phyloP scores from a whole-genome alignment of 768 basidiomycete genomes.

The Tulasnella sp. region DNA sequence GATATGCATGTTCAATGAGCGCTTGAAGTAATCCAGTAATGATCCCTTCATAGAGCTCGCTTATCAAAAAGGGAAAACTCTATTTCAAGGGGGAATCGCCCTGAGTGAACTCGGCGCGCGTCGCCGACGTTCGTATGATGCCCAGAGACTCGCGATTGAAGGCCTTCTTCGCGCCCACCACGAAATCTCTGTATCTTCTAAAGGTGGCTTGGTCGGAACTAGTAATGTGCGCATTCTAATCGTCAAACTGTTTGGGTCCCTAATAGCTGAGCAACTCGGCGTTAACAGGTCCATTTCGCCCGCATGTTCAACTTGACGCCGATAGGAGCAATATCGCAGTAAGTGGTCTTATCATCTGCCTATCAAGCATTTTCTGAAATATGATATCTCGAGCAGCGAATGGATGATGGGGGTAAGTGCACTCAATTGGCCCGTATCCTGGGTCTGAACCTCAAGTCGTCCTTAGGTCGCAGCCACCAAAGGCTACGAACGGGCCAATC shows the following conservation, averaged over 20 bases:
- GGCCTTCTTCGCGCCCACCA: constrained; percentile 63
- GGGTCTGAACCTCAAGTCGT: not conserved
- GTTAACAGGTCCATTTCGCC: constrained; percentile 74
- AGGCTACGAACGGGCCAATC: constrained; percentile 77
- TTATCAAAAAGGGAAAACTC: too few species aligned
- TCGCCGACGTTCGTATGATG: constrained; percentile 64
- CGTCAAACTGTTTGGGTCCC: not conserved
- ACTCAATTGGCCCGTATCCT: not conserved
- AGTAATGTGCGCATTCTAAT: constrained; percentile 64
- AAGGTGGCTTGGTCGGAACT: constrained; percentile 70
- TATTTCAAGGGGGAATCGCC: too few species aligned
- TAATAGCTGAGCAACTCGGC: constrained; percentile 15
- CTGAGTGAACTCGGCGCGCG: constrained; percentile 46
- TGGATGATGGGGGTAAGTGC: constrained; percentile 83
- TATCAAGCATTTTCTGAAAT: constrained; percentile 29
- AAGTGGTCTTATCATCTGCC: constrained; percentile 37
- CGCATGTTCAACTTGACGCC: constrained; percentile 61
- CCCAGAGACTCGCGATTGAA: constrained; percentile 74
- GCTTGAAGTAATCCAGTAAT: not conserved
- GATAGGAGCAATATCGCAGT: constrained; percentile 86
- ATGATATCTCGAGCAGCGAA: constrained; percentile 49
- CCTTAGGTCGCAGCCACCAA: constrained; percentile 71
- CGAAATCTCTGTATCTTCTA: constrained; percentile 39
- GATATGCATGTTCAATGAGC: not conserved
- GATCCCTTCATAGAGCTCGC: too few species aligned